Base-by-base conservation (phyloP, 2,329 filamentous ascomycete species). In the Leptographium flavum region DNA sequence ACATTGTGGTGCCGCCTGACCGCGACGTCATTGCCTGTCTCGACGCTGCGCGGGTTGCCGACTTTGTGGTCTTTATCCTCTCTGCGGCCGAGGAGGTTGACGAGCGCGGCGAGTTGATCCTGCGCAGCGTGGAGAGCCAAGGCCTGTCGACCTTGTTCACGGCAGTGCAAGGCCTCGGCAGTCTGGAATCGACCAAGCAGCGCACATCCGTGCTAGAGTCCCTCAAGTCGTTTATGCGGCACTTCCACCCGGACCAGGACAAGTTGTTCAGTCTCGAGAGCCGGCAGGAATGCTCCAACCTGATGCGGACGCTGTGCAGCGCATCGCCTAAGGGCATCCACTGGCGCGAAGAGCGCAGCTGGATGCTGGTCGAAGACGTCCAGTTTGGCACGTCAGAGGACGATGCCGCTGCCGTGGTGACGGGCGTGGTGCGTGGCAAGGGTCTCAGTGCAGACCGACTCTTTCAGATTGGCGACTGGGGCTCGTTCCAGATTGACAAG, bases 261-360 rank as follows among this genome's bases (percentile, higher is more conserved):
- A 95, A 92, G 63, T 73, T 98, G 15, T 86, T 90, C 62, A 92
- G 79, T 53, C 70, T 95, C 45, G 87, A 94, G 58, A 90, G 76
- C 50, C 75, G 85, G 57, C 87, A 94, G 58, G 92, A 98, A 60
- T 90, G 85, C 59, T 77, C 87, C 43, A 96, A 95, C 59, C 69
- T 94, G 32, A 83, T 96, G 63, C 77, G 93, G 43, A 90, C 87
- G 25, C 67, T 98, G 15, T 98, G 92, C 69, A 94, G 81, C 52
- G 87, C 83, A 31, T 87, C 83, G 37, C 90, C 92, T 11, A 96
- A 94, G 66, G 92, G 92, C 1, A 76, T 98, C n/a, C 71, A 81
- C 51, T 98, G 92, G 92, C 78, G 92, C 55, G 92, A 98, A 43
- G 87, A 94, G 52, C 76, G 92, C 54, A 94, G 87, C 55, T 98